These are phyloP conservation scores for Nothophoma quercina DNA, from an alignment of 2,329 filamentous ascomycete species.

Conservation along the genomic window DNA sequence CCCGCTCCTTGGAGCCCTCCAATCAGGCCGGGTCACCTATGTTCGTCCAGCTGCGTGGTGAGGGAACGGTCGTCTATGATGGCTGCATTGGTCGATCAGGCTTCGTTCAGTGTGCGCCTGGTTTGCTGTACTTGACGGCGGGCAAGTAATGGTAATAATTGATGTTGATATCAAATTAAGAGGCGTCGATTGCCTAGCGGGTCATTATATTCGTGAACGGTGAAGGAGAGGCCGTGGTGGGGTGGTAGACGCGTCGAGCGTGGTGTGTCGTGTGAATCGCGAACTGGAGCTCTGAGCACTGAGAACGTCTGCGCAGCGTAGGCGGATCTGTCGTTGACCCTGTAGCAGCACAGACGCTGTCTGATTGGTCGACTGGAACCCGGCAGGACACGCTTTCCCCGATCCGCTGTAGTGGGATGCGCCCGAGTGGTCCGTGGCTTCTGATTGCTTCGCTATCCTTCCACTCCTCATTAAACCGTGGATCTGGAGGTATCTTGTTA, in stretches of 20 bases:
- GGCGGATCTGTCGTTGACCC: constrained; percentile 17
- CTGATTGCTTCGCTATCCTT: constrained; percentile 8
- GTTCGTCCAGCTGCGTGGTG: constrained; percentile 23
- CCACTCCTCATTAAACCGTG: background rate
- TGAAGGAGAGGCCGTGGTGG: constrained; percentile 33
- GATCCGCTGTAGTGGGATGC: background rate
- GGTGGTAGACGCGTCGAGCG: constrained; percentile 41
- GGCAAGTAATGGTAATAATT: constrained; percentile 26
- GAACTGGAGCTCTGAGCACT: constrained; percentile 33
- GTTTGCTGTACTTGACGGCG: constrained; percentile 11
- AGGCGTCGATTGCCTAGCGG: constrained; percentile 26
- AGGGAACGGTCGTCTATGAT: constrained; percentile 23
- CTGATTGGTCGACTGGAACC: constrained; percentile 1
- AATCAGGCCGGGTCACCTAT: constrained; percentile 9
- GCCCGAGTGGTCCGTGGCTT: background rate
- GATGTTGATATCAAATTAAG: constrained; percentile 30
- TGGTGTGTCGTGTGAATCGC: constrained; percentile 36
- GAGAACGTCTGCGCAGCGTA: constrained; percentile 15
- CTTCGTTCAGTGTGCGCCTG: constrained; percentile 28
- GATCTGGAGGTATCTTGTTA: too few relatives aligned
- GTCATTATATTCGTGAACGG: constrained; percentile 43
- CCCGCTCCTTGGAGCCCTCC: constrained; percentile 19
- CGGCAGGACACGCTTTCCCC: background rate
- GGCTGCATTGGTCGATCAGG: constrained; percentile 37
- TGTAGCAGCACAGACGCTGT: constrained; percentile 1